Conservation (phyloP, 1,284 basidiomycete genomes). For the Leccinum holopus region DNA sequence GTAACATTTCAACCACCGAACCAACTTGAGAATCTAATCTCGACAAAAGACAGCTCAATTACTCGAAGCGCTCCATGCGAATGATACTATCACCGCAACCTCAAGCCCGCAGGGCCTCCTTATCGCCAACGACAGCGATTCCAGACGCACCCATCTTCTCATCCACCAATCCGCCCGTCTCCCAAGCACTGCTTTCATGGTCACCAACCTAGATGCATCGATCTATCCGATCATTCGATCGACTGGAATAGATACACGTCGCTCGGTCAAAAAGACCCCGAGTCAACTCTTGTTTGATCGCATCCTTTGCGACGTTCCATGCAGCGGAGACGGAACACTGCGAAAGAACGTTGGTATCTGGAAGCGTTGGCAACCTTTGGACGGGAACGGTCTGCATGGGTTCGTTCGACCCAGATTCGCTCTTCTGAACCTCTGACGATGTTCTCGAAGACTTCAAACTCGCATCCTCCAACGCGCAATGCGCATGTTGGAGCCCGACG, state of each 20-base stretch:
- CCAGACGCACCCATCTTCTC: slow-evolving; percentile 94
- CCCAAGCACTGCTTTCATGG: slow-evolving; percentile 89
- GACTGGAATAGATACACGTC: slow-evolving; percentile 18
- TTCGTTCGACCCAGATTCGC: slow-evolving; percentile 37
- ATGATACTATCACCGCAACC: slow-evolving; percentile 58
- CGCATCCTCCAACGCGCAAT: slow-evolving; percentile 93
- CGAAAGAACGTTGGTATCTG: slow-evolving; percentile 96
- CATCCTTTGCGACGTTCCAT: slow-evolving; percentile 96
- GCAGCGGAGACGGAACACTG: slow-evolving; percentile 95
- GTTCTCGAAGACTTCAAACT: slow-evolving; percentile 70
- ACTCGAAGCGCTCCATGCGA: slow-evolving; percentile 82
- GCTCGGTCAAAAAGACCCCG: slow-evolving; percentile 28
- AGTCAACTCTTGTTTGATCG: slow-evolving; percentile 80
- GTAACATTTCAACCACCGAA: slow-evolving; percentile 45
- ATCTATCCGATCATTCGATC: slow-evolving; percentile 75
- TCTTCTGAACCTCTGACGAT: slow-evolving; percentile 2
- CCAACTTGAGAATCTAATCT: neutral
- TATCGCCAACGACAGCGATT: slow-evolving; percentile 90
- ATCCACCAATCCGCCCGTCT: slow-evolving; percentile 97
- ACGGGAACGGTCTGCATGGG: slow-evolving; percentile 91
- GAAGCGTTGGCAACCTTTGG: slow-evolving; percentile 87
- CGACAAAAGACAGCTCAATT: slow-evolving; percentile 77
- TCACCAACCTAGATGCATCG: slow-evolving; percentile 95
- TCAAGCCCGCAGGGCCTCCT: slow-evolving; percentile 76
- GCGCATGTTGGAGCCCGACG: slow-evolving; percentile 82